Conservation (phyloP, 352 stramenopile genomes). For the Phytophthora sansomeana region DNA sequence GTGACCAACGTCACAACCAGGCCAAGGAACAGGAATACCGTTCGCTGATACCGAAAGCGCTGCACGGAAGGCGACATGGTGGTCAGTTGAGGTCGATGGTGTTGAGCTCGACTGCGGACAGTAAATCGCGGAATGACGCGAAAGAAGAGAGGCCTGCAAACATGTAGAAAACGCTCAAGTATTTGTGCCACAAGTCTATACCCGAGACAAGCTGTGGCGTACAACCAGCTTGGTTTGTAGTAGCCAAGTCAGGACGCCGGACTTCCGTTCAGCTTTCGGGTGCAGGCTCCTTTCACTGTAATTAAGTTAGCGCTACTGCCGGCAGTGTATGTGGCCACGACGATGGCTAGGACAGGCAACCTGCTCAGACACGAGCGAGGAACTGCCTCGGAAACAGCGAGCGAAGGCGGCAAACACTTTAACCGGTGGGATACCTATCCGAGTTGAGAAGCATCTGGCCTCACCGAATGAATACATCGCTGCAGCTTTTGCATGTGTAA, state of each 20-base stretch:
- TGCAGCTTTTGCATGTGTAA: background rate
- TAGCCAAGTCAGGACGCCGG: background rate
- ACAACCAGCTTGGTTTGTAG: slow-evolving; percentile 4
- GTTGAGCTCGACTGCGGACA: slow-evolving; percentile 10
- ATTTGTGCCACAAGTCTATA: background rate
- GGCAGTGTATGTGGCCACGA: slow-evolving; percentile 14
- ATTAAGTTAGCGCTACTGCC: slow-evolving; percentile 17
- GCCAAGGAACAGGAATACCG: slow-evolving; percentile 14
- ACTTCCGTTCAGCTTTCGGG: slow-evolving; percentile 26
- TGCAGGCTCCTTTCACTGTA: slow-evolving; percentile 8
- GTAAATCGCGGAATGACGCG: slow-evolving; percentile 31
- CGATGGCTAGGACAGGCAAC: slow-evolving; percentile 16
- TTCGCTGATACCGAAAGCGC: slow-evolving; percentile 14
- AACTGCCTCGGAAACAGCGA: slow-evolving; percentile 22
- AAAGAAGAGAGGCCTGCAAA: slow-evolving; percentile 7
- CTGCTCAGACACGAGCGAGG: background rate
- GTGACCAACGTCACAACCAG: slow-evolving; percentile 12
- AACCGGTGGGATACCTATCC: background rate
- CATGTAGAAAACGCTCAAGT: background rate
- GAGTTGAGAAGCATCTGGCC: slow-evolving; percentile 1
- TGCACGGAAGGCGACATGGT: slow-evolving; percentile 21
- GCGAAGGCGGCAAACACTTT: background rate
- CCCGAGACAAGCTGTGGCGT: background rate
- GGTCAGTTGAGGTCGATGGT: slow-evolving; percentile 16
- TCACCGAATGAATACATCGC: slow-evolving; percentile 4